These are phyloP conservation scores for Eutrema heterophyllum DNA, from an alignment of 345 rosid genomes.

Conservation along the genomic window DNA sequence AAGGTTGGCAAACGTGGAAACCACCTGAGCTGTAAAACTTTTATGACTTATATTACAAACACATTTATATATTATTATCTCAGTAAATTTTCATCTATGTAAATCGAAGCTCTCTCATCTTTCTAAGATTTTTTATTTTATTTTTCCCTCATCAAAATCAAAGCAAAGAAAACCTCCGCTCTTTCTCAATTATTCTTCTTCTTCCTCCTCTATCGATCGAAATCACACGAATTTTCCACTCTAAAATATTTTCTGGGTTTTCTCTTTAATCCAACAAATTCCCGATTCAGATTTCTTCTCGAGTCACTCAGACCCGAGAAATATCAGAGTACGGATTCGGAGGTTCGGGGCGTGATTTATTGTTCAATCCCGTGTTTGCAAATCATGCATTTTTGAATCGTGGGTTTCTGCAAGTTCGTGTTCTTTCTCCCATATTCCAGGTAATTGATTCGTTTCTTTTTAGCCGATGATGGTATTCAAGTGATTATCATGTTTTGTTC, in stretches of 20 bases:
- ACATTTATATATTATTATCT: too few species aligned
- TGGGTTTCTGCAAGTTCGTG: conserved; percentile 7
- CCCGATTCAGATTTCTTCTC: conserved; percentile 9
- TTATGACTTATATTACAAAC: too few species aligned
- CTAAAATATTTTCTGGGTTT: too few species aligned
- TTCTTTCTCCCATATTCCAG: neutral
- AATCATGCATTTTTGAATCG: neutral
- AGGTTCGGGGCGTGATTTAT: neutral
- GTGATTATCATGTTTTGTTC: neutral
- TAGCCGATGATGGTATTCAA: neutral
- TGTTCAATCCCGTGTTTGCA: neutral
- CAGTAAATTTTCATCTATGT: too few species aligned
- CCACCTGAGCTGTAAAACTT: too few species aligned
- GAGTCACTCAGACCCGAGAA: neutral
- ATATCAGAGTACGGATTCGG: neutral
- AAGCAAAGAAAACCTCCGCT: conserved; percentile 8
- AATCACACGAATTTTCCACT: neutral
- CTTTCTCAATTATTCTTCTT: neutral
- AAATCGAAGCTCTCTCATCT: too few species aligned
- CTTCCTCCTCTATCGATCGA: neutral
- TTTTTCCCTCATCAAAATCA: conserved; percentile 22
- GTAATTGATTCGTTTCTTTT: neutral
- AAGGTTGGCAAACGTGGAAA: too few species aligned
- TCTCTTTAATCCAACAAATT: neutral
- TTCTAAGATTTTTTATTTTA: neutral